A percentile compares a stretch with the other conserved stretches of the same genome.
Evolutionary conservation across 2,329 filamentous ascomycete species (phyloP).

Genomic region (Fusarium oligoseptatum): DNA sequence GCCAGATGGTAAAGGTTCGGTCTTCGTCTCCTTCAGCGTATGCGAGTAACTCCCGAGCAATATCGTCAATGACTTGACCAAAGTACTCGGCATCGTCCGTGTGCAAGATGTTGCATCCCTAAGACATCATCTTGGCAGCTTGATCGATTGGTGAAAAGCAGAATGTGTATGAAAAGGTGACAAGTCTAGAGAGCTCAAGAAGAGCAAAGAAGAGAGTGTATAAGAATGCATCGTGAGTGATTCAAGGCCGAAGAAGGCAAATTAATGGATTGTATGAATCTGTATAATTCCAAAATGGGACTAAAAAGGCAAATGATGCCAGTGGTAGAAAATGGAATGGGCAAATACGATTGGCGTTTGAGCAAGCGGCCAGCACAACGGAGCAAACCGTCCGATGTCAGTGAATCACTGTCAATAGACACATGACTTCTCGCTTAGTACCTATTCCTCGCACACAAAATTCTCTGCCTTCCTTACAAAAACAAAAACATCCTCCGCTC

Average conservation of each 20-base stretch:
- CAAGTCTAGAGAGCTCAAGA: background rate
- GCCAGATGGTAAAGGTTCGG: background rate
- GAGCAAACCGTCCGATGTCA: background rate
- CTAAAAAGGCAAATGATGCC: background rate
- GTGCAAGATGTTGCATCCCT: background rate
- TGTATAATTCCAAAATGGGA: background rate
- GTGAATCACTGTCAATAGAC: background rate
- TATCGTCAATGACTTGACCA: background rate
- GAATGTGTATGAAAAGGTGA: background rate
- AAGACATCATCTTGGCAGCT: background rate
- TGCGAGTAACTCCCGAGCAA: background rate
- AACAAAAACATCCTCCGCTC: background rate
- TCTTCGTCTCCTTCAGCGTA: constrained; percentile 2
- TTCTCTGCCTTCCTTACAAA: background rate
- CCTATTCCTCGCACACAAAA: background rate
- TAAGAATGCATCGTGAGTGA: background rate
- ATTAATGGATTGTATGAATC: background rate
- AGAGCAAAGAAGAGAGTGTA: background rate
- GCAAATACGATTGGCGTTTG: background rate
- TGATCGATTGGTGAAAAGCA: background rate
- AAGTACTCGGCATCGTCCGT: constrained; percentile 1
- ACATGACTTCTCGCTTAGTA: background rate
- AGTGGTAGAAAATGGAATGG: background rate
- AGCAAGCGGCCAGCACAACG: background rate
- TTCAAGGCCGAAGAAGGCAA: background rate